These are phyloP conservation scores for Exophiala sp. DNA, from an alignment of 2,329 filamentous ascomycete genomes.

Conservation along the genomic window DNA sequence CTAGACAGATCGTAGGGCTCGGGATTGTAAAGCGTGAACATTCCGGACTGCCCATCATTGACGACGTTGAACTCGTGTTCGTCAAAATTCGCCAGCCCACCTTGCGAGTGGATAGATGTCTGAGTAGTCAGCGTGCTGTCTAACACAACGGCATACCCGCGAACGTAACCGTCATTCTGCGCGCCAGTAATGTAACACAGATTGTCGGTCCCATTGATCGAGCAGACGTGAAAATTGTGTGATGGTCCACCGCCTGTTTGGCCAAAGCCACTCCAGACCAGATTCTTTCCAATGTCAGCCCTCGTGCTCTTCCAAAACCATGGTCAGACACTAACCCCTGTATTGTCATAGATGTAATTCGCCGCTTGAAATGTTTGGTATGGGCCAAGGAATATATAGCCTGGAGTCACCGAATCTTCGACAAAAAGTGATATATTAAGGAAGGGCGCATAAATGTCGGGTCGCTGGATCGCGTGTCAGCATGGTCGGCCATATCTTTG, in stretches of 20 bases:
- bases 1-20: conserved; percentile 16
- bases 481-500: not conserved
- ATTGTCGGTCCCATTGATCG: conserved; percentile 47
- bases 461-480: conserved; percentile 31
- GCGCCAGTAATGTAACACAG: conserved; percentile 52
- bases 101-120: conserved; percentile 17
- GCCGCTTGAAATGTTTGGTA: conserved; percentile 50
- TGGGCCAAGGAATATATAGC: conserved; percentile 51
- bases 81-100: conserved; percentile 33
- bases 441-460: conserved; percentile 39
- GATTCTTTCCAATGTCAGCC: conserved; percentile 34
- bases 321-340: conserved; percentile 36
- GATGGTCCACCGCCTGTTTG: conserved; percentile 46
- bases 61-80: conserved; percentile 53
- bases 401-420: conserved; percentile 39
- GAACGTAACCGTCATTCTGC: conserved; percentile 50
- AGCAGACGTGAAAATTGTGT: conserved; percentile 48
- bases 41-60: conserved; percentile 36
- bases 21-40: conserved; percentile 39
- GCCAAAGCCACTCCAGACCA: conserved; percentile 52
- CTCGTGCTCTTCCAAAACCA: not conserved
- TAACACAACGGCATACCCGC: conserved; percentile 53
- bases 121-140: conserved; percentile 34
- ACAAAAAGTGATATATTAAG: conserved; percentile 33
- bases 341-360: conserved; percentile 52